Base-by-base conservation (phyloP, 352 stramenopile species). In the Phytophthora pini region DNA sequence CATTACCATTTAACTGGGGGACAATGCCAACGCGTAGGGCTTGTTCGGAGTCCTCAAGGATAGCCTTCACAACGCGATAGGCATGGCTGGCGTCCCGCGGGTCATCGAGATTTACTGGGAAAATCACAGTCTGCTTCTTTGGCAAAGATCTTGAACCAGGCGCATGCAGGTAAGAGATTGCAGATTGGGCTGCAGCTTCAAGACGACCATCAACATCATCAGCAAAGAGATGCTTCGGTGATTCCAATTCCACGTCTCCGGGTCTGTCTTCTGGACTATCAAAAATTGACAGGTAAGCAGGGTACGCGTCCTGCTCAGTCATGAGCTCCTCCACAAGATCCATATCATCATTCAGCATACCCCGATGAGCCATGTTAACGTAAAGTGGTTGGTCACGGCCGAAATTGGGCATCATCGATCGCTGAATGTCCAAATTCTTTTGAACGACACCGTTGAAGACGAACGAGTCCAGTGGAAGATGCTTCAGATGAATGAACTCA, bases 361-460 rank as follows among this genome's bases (percentile, higher is more conserved):
- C 82, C 31, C 60, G 67, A 10, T 85, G 77, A 27, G 80, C 82
- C 72, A 95, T 83, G 7, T 69, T 72, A 50, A 94, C 80, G 36
- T 88, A 95, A 4, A 92, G 49, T 5, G 63, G 69, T 51, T 98
- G 92, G 50, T 98, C 93, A 53, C 86, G 74, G 2, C 84, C 83
- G 26, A 97, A 79, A 50, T 90, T 76, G 5, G 54, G 56, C 82
- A 97, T 94, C 47, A 97, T 77, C 2, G 87, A 71, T 32, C 68
- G 72, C 68, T 96, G 80, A 32, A 97, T 48, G 31, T 93, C 79
- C 15, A 92, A 48, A 41, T 85, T 74, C 12, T 74, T 82, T 32
- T 82, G 77, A 4, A 97, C 43, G 32, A 97, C 77, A 32, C 92
- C 92, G 61, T 98, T 98, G 38, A 98, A 92, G 7, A 93, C 65